phyloP scores from a whole-genome alignment of 2,329 filamentous ascomycete genomes.

The Colletotrichum ledebouriae region DNA sequence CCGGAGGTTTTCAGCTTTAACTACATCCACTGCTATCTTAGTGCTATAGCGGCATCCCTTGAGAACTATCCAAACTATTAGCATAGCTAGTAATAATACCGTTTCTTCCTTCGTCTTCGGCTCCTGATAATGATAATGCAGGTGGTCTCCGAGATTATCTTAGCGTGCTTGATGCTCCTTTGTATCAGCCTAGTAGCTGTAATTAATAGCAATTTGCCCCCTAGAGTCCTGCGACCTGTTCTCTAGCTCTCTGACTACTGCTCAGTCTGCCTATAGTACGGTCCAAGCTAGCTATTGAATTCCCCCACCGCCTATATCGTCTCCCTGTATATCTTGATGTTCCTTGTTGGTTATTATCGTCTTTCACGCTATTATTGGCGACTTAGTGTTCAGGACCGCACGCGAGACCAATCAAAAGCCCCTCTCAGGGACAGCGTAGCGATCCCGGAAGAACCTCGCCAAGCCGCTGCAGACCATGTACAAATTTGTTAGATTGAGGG shows the following conservation, averaged over 20 bases:
- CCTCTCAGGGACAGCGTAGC: not conserved
- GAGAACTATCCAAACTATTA: not conserved
- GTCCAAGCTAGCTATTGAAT: fast-evolving
- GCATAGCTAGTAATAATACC: not conserved
- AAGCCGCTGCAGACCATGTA: too few species aligned
- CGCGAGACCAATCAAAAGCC: not conserved
- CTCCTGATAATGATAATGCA: too few species aligned
- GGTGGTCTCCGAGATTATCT: too few species aligned
- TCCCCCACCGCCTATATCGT: fast-evolving
- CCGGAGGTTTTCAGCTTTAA: not conserved
- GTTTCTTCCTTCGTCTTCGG: not conserved
- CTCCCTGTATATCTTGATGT: not conserved
- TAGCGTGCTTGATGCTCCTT: too few species aligned
- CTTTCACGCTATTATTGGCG: not conserved
- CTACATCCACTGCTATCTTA: not conserved
- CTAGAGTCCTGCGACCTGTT: not conserved
- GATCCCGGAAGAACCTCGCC: not conserved
- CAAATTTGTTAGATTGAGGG: too few species aligned
- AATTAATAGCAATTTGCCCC: not conserved
- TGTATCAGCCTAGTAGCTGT: too few species aligned
- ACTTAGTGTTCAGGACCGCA: not conserved
- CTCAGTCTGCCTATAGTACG: not conserved
- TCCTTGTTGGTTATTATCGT: not conserved
- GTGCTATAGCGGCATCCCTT: not conserved
- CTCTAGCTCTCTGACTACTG: not conserved